Base-by-base conservation (phyloP, 306 rosid species). In the Dryas octopetala region DNA sequence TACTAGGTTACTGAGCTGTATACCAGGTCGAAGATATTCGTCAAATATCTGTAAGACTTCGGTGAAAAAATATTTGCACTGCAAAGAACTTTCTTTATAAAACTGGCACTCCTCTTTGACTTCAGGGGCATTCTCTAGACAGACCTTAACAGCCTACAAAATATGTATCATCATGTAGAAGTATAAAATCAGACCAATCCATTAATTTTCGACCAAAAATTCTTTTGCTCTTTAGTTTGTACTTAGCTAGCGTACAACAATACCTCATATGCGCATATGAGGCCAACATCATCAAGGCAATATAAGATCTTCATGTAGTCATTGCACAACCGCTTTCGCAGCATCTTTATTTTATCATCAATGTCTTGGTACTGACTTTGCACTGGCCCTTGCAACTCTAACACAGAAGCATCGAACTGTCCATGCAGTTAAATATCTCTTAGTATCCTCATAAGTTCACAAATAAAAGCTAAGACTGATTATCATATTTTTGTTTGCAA, bases 201-300 rank as follows among this genome's bases (percentile, higher is more conserved):
- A 32, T 32, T 32, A 32, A 32, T 32, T 32, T 32, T 32, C 38
- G 38, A 32, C 38, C 38, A 32, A 32, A 32, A 32, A 14, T 49
- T 75, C 46, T 60, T 79, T 32, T 16, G 43, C 45, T 12, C 38
- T 48, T 8, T 61, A 32, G 61, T 28, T 44, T 53, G 32, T 62
- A 45, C 41, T 68, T 65, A 74, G n/a, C 9, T 19, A 8, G 12
- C 44, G 15, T 43, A 15, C 46, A 81, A 66, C 17, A 80, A 41
- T 87, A 94, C 98, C 97, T 94, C 98, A 75, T 87, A 86, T 60
- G 96, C 91, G 74, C 98, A 91, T 6, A 86, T 32, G 60, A 91
- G 83, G 67, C 98, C 98, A 70, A 91, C 95, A 70, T 90, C 93
- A 49, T 94, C 90, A 38, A 91, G 90, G 72, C 97, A 94, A 84